Evolutionary conservation across 2,329 filamentous ascomycete species (phyloP).

Genomic region (Alternaria solani): DNA sequence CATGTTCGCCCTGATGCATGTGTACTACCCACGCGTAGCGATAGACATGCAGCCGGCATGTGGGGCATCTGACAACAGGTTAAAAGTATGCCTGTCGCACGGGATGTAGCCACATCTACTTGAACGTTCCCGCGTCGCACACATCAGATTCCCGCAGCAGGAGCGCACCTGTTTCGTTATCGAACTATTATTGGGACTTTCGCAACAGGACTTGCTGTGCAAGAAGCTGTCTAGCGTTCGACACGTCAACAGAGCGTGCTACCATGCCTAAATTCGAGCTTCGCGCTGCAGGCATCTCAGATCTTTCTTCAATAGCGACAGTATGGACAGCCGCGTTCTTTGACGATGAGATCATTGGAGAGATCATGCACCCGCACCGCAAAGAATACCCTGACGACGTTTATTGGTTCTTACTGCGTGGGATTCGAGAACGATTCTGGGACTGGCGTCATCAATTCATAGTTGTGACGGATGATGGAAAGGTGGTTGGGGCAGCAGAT

Average conservation of each 20-base stretch:
- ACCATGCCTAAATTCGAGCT: neutral
- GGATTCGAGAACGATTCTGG: constrained; percentile 38
- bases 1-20: neutral
- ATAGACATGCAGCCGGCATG: neutral
- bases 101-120: neutral
- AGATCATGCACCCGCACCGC: constrained; percentile 44
- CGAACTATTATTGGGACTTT: neutral
- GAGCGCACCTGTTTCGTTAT: neutral
- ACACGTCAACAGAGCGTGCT: neutral
- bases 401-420: constrained; percentile 40
- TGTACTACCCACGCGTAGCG: neutral
- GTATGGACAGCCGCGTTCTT: constrained; percentile 41
- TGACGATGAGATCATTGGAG: constrained; percentile 44
- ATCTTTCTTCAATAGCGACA: constrained; percentile 32
- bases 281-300: constrained; percentile 24
- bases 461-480: constrained; percentile 21
- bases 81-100: neutral
- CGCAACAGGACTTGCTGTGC: neutral
- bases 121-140: no score
- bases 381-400: constrained; percentile 38
- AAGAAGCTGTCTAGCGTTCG: no score
- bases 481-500: constrained; percentile 38
- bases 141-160: neutral
- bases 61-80: neutral
- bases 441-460: constrained; percentile 42